Percentiles rank a stretch among this genome's conserved stretches.
These are phyloP conservation scores for Aspergillus tanneri DNA, from an alignment of 2,329 filamentous ascomycete genomes.

Conservation along the genomic window DNA sequence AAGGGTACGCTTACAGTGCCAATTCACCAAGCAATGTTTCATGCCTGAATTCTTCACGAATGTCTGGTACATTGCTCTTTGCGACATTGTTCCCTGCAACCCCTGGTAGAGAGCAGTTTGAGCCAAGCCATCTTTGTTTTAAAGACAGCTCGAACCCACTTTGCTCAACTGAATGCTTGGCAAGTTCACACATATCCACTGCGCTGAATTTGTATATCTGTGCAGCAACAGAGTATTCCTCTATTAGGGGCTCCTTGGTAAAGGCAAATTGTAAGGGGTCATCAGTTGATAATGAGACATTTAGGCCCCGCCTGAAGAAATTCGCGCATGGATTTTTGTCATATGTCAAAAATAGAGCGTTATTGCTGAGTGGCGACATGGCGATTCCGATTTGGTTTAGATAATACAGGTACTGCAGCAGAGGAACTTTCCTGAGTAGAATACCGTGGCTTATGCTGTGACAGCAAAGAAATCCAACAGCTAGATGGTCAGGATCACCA, in stretches of 20 bases:
- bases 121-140: slow-evolving; percentile 89
- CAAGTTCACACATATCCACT: slow-evolving; percentile 97
- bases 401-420: slow-evolving; percentile 96
- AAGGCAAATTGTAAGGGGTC: slow-evolving; percentile 97
- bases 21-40: slow-evolving; percentile 82
- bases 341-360: slow-evolving; percentile 92
- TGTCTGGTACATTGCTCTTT: slow-evolving; percentile 94
- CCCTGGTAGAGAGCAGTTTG: slow-evolving; percentile 73
- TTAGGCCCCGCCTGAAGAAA: slow-evolving; percentile 92
- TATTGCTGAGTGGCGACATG: slow-evolving; percentile 99
- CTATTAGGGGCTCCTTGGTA: slow-evolving; percentile 95
- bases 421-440: slow-evolving; percentile 84
- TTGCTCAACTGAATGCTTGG: slow-evolving; percentile 92
- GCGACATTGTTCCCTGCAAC: slow-evolving; percentile 85
- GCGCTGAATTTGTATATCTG: slow-evolving; percentile 98
- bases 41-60: slow-evolving; percentile 84
- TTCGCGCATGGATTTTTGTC: slow-evolving; percentile 94
- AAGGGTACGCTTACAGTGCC: slow-evolving; percentile 62
- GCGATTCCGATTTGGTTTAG: slow-evolving; percentile 97
- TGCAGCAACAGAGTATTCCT: slow-evolving; percentile 95
- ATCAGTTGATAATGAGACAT: slow-evolving; percentile 94
- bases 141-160: slow-evolving; percentile 87
- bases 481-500: slow-evolving; percentile 93
- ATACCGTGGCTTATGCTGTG: slow-evolving; percentile 97
- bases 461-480: slow-evolving; percentile 84